A percentile compares a stretch with the other conserved stretches of the same genome.
phyloP scores from a whole-genome alignment of 192 early-diverging fungal species.

The Linnemannia elongata region DNA sequence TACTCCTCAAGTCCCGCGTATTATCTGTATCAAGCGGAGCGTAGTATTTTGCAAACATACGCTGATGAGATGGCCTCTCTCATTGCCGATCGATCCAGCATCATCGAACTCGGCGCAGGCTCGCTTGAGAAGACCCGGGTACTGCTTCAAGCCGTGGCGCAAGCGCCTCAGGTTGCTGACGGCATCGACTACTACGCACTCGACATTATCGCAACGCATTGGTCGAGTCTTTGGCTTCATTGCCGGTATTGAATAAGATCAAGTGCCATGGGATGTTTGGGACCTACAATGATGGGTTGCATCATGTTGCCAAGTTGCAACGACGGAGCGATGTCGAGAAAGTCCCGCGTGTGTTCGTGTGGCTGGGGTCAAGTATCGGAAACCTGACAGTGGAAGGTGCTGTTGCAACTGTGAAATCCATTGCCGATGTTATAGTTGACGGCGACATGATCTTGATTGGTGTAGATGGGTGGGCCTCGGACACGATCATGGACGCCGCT shows the following conservation, averaged over 20 bases:
- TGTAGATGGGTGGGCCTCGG: slow-evolving; percentile 15
- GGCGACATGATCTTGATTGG: slow-evolving; percentile 12
- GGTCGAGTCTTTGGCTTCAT: slow-evolving; percentile 18
- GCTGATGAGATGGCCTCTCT: slow-evolving; percentile 14
- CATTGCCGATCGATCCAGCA: slow-evolving; percentile 16
- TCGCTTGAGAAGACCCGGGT: slow-evolving; percentile 24
- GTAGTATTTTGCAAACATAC: slow-evolving; percentile 7
- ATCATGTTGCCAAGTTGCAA: not conserved
- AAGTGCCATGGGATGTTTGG: slow-evolving; percentile 10
- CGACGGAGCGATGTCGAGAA: slow-evolving; percentile 9
- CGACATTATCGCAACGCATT: slow-evolving; percentile 14
- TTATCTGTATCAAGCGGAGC: slow-evolving; percentile 15
- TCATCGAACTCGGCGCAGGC: slow-evolving; percentile 16
- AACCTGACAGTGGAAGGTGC: slow-evolving; percentile 19
- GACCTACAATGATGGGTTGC: slow-evolving; percentile 14
- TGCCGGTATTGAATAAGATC: slow-evolving; percentile 1
- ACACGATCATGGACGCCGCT: slow-evolving; percentile 11
- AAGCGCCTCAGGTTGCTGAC: slow-evolving; percentile 13
- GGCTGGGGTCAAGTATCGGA: slow-evolving; percentile 15
- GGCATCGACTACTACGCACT: slow-evolving; percentile 15
- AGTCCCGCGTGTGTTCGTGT: slow-evolving; percentile 10
- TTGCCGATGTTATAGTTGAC: slow-evolving; percentile 14
- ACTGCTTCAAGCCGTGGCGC: slow-evolving; percentile 13
- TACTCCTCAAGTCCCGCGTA: slow-evolving; percentile 8
- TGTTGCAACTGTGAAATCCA: slow-evolving; percentile 6